Evolutionary conservation across 2,329 filamentous ascomycete species (phyloP), one percentile per base, ranked within the genome.

Genomic region (Aspergillus fischeri): DNA sequence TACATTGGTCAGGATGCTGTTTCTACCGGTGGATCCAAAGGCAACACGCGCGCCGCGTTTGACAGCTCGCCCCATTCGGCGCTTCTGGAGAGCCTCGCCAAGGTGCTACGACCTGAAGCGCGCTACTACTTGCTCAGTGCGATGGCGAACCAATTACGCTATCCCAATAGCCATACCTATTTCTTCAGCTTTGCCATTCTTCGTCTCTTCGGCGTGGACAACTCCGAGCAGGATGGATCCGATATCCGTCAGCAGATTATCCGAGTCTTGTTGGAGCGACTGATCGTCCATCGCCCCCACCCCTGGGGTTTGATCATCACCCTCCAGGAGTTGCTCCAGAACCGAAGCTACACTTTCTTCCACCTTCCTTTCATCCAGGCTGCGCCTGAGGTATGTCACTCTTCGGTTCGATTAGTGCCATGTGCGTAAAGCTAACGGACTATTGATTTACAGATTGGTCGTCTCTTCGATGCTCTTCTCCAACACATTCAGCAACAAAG

Each of bases 221-320:
- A 79, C 82, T 68, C 82, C 76, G 71, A 78, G 57, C 86, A 89
- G 17, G 90, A 94, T 68, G 90, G 93, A 67, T 83, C 82, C 1
- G 89, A 92, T 61, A 87, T 97, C 50, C 90, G 93, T 38, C 89
- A 97, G 77, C 91, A 95, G 72, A 93, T 99, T 57, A 91, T 91
- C 53, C 86, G 93, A 49, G 86, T 97, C 25, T 79, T 99, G 49
- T 81, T 97, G 41, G 94, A 99, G 80, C 86, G 94, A 51, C 80
- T 97, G 49, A 85, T 95, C 58, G 89, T 91, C 24, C 91, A 91
- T 73, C 91, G 92, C 77, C 93, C 93, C 53, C 93, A 97, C 72
- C 93, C 95, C 20, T 97, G 93, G 93, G 95, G 95, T 11, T 79
- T 99, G 47, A 87, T 97, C 71, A 87, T 92, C 61, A 93, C 92